Base-by-base conservation (phyloP, 768 basidiomycete species). In the Leccinum incarnatum region DNA sequence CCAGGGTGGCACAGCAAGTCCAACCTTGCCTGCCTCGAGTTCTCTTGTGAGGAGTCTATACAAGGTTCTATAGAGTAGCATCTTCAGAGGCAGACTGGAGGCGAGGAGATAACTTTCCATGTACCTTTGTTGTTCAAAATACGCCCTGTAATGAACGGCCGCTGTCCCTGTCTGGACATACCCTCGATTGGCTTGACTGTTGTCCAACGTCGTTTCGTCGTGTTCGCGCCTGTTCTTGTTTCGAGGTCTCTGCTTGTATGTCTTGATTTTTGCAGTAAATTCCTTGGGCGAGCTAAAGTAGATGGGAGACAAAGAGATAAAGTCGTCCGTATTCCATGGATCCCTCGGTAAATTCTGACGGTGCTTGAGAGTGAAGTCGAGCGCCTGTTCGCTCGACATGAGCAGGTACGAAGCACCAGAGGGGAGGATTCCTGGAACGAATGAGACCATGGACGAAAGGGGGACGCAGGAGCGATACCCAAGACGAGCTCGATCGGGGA, bases 241-340 rank as follows among this genome's bases (percentile, higher is more conserved):
- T 14, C 69, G 69, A 0, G 68, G 59, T 49, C 77, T 78, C 6
- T 75, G 75, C 51, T 74, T 78, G 54, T 81, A 71, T 3, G 63
- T 65, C 10, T 67, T 61, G 3, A 83, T 60, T 61, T 79, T 83
- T 42, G 71, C 73, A 1, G 62, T 51, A 10, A 83, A 66, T 17
- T 76, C 75, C 0, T 68, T 52, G 4, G 17, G 19, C 7, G 60
- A 64, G 50, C 52, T 15, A 53, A 83, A 83, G 46, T 72, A 66
- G 34, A 83, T 79, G 1, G 82, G 82, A 0, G 82, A 83, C 8
- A 83, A 61, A 0, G 81, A 82, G 27, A 75, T 71, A 55, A 80
- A 81, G 9, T 75, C 63, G 4, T 53, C 55, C 5, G 69, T 58
- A 6, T 6, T 47, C 59, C 66, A 61, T 0, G 64, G 46, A 0